These are phyloP conservation scores for thale cress (Arabidopsis thaliana) DNA, from an alignment of 345 rosid genomes.

Conservation along the genomic window DNA sequence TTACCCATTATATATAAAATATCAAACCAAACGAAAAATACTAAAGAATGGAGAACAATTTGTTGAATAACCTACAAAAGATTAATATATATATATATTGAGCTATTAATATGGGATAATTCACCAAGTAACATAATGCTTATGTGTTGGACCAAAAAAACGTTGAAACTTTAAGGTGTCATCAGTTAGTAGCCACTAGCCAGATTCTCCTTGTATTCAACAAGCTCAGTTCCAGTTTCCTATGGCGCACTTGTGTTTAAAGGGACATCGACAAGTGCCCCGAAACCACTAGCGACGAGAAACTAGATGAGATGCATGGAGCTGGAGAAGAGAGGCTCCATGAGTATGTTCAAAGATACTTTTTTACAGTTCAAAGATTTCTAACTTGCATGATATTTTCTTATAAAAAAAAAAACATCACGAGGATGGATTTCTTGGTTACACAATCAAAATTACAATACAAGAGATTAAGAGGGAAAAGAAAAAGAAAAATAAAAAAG, in stretches of 20 bases:
- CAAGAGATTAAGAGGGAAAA: slow-evolving; percentile 10
- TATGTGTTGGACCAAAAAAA: not conserved
- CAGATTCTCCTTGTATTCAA: slow-evolving; percentile 1
- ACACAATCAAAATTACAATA: slow-evolving; percentile 45
- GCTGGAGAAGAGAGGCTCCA: not conserved
- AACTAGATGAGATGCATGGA: not conserved
- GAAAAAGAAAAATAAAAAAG: not conserved
- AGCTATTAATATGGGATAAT: not conserved
- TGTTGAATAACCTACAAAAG: not conserved
- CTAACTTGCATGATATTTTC: not conserved
- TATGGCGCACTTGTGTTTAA: not conserved
- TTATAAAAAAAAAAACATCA: not conserved
- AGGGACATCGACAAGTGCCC: not conserved
- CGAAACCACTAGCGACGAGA: not conserved
- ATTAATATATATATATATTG: not conserved
- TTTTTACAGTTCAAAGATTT: not conserved
- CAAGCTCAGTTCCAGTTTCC: slow-evolving; percentile 3
- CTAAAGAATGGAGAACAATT: not conserved
- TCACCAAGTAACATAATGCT: not conserved
- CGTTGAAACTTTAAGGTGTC: no score
- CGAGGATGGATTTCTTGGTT: slow-evolving; percentile 29
- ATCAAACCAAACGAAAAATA: no score
- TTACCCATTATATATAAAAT: no score
- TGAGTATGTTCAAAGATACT: no score
- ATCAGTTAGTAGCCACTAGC: not conserved